These are phyloP conservation scores for Zoysia japonica DNA, from an alignment of 176 grass and related monocot genomes.

Conservation along the genomic window DNA sequence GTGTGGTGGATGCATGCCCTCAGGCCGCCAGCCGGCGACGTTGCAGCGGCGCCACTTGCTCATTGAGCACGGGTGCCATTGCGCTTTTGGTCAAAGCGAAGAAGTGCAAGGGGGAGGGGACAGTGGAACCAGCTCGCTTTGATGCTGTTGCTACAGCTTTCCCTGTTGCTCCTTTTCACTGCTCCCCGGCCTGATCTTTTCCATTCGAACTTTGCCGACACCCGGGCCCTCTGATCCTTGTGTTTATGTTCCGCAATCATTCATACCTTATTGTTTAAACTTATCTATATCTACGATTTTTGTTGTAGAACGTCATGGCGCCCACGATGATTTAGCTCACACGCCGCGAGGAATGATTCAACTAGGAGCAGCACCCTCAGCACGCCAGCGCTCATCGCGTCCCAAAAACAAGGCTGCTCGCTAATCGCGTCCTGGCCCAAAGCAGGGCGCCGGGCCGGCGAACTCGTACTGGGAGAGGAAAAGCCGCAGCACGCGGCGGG, in stretches of 20 bases:
- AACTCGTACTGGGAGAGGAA: background rate
- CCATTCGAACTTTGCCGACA: background rate
- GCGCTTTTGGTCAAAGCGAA: conserved; percentile 23
- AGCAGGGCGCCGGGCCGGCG: background rate
- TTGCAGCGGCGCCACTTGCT: background rate
- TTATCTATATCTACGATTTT: background rate
- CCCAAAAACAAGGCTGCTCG: background rate
- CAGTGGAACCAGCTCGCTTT: background rate
- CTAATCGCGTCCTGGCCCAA: background rate
- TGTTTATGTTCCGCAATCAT: conserved; percentile 11
- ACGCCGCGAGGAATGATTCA: background rate
- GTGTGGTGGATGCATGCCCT: too few species aligned
- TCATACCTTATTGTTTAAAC: background rate
- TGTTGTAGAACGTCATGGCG: background rate
- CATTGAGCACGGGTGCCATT: background rate
- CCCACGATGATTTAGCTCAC: background rate
- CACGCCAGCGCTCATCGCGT: background rate
- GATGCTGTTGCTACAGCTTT: background rate
- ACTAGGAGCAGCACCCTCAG: too few species aligned
- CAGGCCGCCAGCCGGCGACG: too few species aligned
- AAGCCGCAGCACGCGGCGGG: too few species aligned
- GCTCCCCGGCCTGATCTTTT: background rate
- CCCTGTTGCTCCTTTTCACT: background rate
- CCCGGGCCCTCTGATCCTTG: conserved; percentile 13
- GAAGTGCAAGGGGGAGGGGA: background rate